Evolutionary conservation across 2,329 filamentous ascomycete species (phyloP), one percentile per base, ranked within the genome.

Genomic region (Fusarium equiseti): DNA sequence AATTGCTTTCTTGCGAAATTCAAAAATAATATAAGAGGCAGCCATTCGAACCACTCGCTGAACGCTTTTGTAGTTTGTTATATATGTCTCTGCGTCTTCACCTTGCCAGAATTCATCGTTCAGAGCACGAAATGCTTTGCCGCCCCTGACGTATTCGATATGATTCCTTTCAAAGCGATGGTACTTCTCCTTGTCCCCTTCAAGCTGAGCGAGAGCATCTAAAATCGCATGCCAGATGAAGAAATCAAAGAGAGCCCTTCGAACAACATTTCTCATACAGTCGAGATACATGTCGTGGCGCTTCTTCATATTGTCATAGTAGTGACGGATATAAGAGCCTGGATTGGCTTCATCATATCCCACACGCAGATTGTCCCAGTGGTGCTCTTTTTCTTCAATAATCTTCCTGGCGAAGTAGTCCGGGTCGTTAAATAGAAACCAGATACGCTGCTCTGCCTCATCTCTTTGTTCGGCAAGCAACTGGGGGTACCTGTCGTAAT

Each of bases 1-100:
- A 16, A 75, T 68, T 8, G 62, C 62, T 50, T 72, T 66, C n/a
- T 67, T 71, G 13, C 73, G 63, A 22, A 76, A 76, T 22, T 74
- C 67, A 35, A 65, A 63, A 16, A 75, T 32, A 24, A 68, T 73
- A 27, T 73, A 73, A 15, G 59, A 27, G 2, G 71, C 74, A 12
- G 63, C 59, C 18, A 72, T 64, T 29, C 70, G 53, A 18, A 76
- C 29, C 13, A 69, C 20, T 9, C 43, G 15, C 11, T 61, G 52
- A 5, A 65, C 11, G 12, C 6, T 2, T 16, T 4, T 24, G 8
- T 38, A 16, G 8, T 16, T 43, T 13, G 6, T 6, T 13, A 18
- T 10, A 16, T 27, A 24, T 9, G 8, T 10, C 8, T 22, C 9
- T 11, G 26, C 11, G 7, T n/a, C 32, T 8, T 16, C 3, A 2